Conservation (phyloP, 495 filamentous ascomycete genomes). For the Cercophora scortea region DNA sequence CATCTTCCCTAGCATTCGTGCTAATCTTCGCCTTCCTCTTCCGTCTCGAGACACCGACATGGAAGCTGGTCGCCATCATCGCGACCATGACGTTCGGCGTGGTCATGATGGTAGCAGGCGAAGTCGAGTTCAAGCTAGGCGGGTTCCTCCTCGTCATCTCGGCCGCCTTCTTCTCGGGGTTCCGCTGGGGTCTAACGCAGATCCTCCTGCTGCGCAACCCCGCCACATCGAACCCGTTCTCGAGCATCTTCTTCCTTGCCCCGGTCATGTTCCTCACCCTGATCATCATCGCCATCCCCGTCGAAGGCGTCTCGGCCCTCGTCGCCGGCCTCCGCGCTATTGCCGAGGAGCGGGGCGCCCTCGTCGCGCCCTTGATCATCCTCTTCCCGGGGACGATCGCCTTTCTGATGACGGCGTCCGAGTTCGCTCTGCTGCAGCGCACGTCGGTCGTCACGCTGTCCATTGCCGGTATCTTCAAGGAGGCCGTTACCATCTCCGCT, state of each 20-base stretch:
- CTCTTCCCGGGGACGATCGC: constrained; percentile 88
- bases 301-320: constrained; percentile 70
- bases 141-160: constrained; percentile 90
- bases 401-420: constrained; percentile 92
- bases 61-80: constrained; percentile 80
- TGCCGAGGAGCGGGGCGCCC: constrained; percentile 54
- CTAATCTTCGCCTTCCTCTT: constrained; percentile 94
- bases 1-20: constrained; percentile 89
- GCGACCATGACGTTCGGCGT: constrained; percentile 90
- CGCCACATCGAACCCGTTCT: constrained; percentile 94
- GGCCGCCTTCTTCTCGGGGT: constrained; percentile 89
- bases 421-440: constrained; percentile 91
- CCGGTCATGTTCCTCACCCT: constrained; percentile 92
- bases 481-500: constrained; percentile 91
- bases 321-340: constrained; percentile 54
- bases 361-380: constrained; percentile 52
- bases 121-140: constrained; percentile 80
- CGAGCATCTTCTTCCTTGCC: constrained; percentile 91
- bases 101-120: constrained; percentile 97
- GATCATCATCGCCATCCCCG: constrained; percentile 69
- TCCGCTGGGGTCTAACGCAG: constrained; percentile 95
- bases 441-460: constrained; percentile 93
- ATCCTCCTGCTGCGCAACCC: constrained; percentile 91
- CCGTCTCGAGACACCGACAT: constrained; percentile 79
- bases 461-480: constrained; percentile 98